Conservation (phyloP, 176 grass and related monocot species). For the Themeda triandra region DNA sequence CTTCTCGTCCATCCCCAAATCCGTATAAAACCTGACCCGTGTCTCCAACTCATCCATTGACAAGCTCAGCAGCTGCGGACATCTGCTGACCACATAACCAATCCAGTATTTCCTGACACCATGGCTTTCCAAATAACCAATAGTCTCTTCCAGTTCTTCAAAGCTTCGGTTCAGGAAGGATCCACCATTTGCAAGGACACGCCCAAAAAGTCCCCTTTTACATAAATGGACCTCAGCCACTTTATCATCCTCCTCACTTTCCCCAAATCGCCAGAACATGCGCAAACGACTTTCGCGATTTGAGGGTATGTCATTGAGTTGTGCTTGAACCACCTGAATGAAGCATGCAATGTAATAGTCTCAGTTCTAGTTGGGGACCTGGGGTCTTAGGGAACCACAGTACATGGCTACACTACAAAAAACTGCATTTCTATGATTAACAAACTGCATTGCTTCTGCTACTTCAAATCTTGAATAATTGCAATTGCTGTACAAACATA, state of each 20-base stretch:
- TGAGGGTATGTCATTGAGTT: conserved; percentile 80
- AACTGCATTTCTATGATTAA: neutral
- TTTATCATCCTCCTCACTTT: conserved; percentile 58
- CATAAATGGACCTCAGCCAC: conserved; percentile 83
- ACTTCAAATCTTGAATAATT: neutral
- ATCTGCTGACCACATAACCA: conserved; percentile 69
- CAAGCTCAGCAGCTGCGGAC: conserved; percentile 63
- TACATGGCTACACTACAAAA: neutral
- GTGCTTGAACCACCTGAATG: conserved; percentile 98
- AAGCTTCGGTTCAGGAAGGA: conserved; percentile 47
- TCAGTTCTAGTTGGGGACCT: neutral
- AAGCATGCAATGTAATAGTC: conserved; percentile 1
- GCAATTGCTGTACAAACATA: neutral
- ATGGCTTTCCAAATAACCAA: conserved; percentile 49
- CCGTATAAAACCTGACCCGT: conserved; percentile 70
- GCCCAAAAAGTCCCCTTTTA: conserved; percentile 70
- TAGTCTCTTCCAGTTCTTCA: conserved; percentile 63
- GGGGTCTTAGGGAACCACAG: neutral
- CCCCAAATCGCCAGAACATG: conserved; percentile 63
- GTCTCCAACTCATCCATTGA: conserved; percentile 57
- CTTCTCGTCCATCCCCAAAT: conserved; percentile 81
- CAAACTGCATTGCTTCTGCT: neutral
- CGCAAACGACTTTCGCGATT: conserved; percentile 74
- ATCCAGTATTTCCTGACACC: conserved; percentile 88
- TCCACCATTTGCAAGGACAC: conserved; percentile 61